phyloP scores from a whole-genome alignment of 768 basidiomycete genomes.

The Lactifluus volemus region DNA sequence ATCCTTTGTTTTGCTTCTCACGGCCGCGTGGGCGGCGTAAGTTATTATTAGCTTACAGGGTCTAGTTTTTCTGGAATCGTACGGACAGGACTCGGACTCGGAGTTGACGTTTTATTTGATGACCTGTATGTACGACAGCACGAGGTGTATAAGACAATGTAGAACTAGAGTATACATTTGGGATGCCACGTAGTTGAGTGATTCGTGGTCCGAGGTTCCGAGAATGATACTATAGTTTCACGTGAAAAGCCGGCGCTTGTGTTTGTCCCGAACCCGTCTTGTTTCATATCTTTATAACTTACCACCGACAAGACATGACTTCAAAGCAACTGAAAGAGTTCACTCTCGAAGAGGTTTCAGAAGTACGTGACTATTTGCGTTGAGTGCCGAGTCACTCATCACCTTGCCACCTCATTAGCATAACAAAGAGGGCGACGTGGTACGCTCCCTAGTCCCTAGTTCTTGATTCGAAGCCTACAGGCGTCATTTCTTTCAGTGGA shows the following conservation, averaged over 20 bases:
- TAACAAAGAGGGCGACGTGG: conserved; percentile 77
- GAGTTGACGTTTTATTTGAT: not conserved
- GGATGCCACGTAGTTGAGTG: too few relatives aligned
- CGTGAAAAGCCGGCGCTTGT: not conserved
- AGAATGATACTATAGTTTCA: too few relatives aligned
- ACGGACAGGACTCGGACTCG: too few relatives aligned
- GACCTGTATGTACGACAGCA: not conserved
- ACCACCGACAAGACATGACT: not conserved
- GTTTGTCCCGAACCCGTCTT: too few relatives aligned
- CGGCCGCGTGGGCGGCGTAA: conserved; percentile 15
- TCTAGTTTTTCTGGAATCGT: too few relatives aligned
- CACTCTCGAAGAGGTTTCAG: conserved; percentile 53
- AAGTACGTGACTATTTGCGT: conserved; percentile 35
- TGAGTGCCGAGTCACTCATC: not conserved
- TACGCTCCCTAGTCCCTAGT: conserved; percentile 27
- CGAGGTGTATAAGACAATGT: not conserved
- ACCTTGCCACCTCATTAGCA: conserved; percentile 43
- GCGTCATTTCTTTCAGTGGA: conserved; percentile 44
- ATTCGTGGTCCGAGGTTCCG: too few relatives aligned
- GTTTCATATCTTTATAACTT: not conserved
- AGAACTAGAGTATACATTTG: not conserved
- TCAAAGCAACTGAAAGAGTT: conserved; percentile 29
- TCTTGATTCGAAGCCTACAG: not conserved
- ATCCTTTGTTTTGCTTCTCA: conserved; percentile 20
- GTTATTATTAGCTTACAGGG: too few relatives aligned